Base-by-base conservation (phyloP, 1,284 basidiomycete species). In the Chalciporus piperatoides region DNA sequence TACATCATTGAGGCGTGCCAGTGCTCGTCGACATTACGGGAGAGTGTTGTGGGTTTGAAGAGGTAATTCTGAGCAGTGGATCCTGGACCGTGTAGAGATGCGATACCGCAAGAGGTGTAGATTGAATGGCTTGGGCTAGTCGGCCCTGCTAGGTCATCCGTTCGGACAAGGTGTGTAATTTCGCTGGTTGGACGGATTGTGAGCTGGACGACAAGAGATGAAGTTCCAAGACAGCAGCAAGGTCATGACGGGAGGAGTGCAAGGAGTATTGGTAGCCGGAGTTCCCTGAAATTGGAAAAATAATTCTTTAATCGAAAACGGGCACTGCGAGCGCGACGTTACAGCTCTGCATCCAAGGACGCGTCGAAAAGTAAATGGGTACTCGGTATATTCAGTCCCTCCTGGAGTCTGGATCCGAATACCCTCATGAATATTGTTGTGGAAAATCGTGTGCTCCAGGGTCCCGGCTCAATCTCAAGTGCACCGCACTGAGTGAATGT, bases 181-280 rank as follows among this genome's bases (percentile, higher is more conserved):
- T 21, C 28, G 37, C 40, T 9, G 38, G 45, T 43, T 41, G n/a
- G 43, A 43, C 23, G 44, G 24, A 47, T 41, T 45, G 19, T 33
- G 39, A n/a, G 43, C 47, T 49, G 46, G 17, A 15, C 43, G 11
- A 11, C 35, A 10, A 32, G 23, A 35, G 46, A 55, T 51, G 53
- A 32, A 43, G 32, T 40, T 28, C 44, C 51, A 41, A 47, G 44
- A 46, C 39, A 54, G 46, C 38, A 23, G 17, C 27, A 48, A 24
- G 52, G 55, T 53, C 64, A 60, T 68, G 62, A 43, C 48, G 51
- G 65, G 53, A 59, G 41, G 62, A 62, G 54, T 56, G 45, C 46
- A 64, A 68, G 61, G 56, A 63, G 58, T 54, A 46, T 65, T 59
- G 40, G 42, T 59, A 67, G 59, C 62, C 60, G 58, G 62, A 56